Percentiles rank a stretch among this genome's conserved stretches.
Conservation (phyloP, 169 alveolate genomes). For the Cystoisospora suis region DNA sequence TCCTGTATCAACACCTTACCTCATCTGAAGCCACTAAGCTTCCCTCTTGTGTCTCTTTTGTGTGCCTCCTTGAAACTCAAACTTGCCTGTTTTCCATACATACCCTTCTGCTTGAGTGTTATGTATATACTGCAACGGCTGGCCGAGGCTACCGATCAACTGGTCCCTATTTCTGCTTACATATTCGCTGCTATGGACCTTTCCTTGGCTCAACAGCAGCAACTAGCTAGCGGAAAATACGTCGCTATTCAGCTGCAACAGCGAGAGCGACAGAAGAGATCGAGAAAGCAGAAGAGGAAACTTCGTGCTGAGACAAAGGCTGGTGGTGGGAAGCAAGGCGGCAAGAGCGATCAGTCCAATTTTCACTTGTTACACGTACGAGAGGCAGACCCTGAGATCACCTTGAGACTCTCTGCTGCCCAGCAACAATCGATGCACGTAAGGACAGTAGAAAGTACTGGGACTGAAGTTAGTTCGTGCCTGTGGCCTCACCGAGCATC, state of each 20-base stretch:
- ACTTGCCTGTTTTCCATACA: conserved; percentile 1
- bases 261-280: conserved; percentile 32
- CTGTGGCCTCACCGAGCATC: too few species aligned
- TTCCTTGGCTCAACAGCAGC: conserved; percentile 23
- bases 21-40: conserved; percentile 21
- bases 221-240: not conserved
- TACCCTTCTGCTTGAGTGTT: conserved; percentile 37
- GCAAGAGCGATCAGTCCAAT: not conserved
- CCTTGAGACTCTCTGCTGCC: conserved; percentile 21
- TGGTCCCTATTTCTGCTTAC: conserved; percentile 23
- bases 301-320: not conserved
- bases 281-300: not conserved
- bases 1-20: not conserved
- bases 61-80: conserved; percentile 16
- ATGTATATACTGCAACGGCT: not conserved
- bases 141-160: conserved; percentile 21
- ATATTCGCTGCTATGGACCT: conserved; percentile 1
- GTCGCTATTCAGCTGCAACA: not conserved
- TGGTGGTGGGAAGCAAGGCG: not conserved
- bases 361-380: not conserved
- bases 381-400: conserved; percentile 3
- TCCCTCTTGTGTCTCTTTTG: conserved; percentile 32
- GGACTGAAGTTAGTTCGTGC: too few species aligned
- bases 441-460: not conserved
- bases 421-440: conserved; percentile 39